These are phyloP conservation scores for Euphorbia schlechtendalii DNA, from an alignment of 441 rosid species.

Conservation along the genomic window DNA sequence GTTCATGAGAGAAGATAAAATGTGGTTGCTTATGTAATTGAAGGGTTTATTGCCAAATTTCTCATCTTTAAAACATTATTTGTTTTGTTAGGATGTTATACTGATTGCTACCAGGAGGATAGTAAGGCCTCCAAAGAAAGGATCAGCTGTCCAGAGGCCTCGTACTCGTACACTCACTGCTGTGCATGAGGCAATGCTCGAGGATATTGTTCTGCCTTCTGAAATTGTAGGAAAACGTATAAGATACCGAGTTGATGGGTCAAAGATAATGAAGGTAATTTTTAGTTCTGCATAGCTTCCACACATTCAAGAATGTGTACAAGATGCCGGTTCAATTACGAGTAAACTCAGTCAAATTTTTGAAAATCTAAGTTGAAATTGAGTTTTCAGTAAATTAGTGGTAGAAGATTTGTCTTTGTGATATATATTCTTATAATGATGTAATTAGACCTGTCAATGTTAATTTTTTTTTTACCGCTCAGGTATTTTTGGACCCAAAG, in stretches of 20 bases:
- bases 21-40: not conserved
- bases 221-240: slow-evolving; percentile 75
- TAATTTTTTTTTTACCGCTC: too few relatives aligned
- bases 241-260: slow-evolving; percentile 63
- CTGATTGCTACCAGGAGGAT: slow-evolving; percentile 64
- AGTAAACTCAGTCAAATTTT: too few relatives aligned
- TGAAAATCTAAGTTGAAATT: not conserved
- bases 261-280: slow-evolving; percentile 65
- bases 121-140: slow-evolving; percentile 75
- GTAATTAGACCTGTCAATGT: not conserved
- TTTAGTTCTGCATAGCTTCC: not conserved
- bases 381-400: not conserved
- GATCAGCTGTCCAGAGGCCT: too few relatives aligned
- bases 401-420: not conserved
- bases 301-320: not conserved
- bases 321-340: not conserved
- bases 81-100: too few relatives aligned
- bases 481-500: too few relatives aligned
- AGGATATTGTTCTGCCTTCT: slow-evolving; percentile 70
- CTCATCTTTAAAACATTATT: slow-evolving; percentile 14
- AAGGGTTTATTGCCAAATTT: not conserved
- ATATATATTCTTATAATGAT: not conserved
- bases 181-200: slow-evolving; percentile 70
- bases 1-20: too few relatives aligned
- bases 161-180: slow-evolving; percentile 71